Evolutionary conservation across 768 basidiomycete species (phyloP), one percentile per base, ranked within the genome.

Genomic region (Ramaria rubella): DNA sequence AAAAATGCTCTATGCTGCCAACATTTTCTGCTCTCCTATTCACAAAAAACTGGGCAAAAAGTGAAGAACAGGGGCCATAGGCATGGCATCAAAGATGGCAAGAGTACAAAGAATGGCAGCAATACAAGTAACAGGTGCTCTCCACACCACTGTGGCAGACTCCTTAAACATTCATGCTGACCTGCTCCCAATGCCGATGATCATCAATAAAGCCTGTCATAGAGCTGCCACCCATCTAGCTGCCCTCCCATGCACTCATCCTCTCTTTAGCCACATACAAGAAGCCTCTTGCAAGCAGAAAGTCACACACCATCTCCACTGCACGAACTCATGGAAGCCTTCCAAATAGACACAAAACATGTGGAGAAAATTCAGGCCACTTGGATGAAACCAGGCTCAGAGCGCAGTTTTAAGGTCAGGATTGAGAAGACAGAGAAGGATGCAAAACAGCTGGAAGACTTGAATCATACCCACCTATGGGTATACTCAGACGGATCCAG

Each of bases 401-500:
- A 5, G 11, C 59, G n/a, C 23, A 1, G 49, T 4, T 50, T 57
- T 51, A 40, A 5, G 0, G 53, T 33, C 4, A 19, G 42, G 1
- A 58, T 62, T 0, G 49, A 48, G 2, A 8, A 11, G 1, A 33
- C 58, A 24, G 38, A 57, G 6, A 53, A 58, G 12, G 49, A 24
- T 5, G 64, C 65, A 1, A 11, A 27, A 9, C 50, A 27, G 42
- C 49, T 60, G 0, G 60, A 60, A 11, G 11, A 7, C 50, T 34
- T 11, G 29, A 27, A 17, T n/a, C 17, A 33, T 0, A 40, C 45
- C 8, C 59, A 58, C 0, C 38, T 59, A 1, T 40, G 53, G 11
- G 52, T 70, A 0, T 72, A 67, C 55, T 62, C 69, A 3, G 70
- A 70, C 40, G 68, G 70, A 4, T 72, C 65, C 12, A 66, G 60